Percentiles rank a stretch among this genome's conserved stretches.
These are phyloP conservation scores for Picea abies DNA, from an alignment of 83 land plant species.

Conservation along the genomic window DNA sequence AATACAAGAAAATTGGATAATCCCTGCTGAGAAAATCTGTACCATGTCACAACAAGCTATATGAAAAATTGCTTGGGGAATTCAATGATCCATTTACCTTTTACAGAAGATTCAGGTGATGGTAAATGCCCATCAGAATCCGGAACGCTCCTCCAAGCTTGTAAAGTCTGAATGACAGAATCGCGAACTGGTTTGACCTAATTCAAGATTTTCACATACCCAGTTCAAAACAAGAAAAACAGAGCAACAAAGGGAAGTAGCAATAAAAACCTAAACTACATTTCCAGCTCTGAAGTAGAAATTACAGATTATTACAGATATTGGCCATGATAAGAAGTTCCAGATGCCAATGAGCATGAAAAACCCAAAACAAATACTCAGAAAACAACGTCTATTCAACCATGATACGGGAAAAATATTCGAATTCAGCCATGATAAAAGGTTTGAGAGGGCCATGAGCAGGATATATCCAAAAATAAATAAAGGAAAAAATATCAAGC, in stretches of 20 bases:
- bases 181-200: constrained; percentile 76
- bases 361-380: neutral
- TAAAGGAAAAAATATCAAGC: neutral
- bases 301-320: neutral
- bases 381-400: too few species aligned
- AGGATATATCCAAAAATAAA: neutral
- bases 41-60: too few species aligned
- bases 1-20: neutral
- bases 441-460: neutral
- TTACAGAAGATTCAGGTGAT: constrained; percentile 26
- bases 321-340: neutral
- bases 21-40: neutral
- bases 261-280: neutral
- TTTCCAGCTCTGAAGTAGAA: neutral
- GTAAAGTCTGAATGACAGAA: constrained; percentile 38
- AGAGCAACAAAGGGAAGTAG: too few species aligned
- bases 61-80: too few species aligned
- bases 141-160: constrained; percentile 38
- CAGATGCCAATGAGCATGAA: neutral
- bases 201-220: too few species aligned
- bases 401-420: too few species aligned
- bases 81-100: constrained; percentile 24
- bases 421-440: neutral
- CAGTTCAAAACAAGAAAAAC: too few species aligned
- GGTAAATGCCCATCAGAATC: constrained; percentile 15